Evolutionary conservation across 2,329 filamentous ascomycete species (phyloP).

Genomic region (Fusarium sp.): DNA sequence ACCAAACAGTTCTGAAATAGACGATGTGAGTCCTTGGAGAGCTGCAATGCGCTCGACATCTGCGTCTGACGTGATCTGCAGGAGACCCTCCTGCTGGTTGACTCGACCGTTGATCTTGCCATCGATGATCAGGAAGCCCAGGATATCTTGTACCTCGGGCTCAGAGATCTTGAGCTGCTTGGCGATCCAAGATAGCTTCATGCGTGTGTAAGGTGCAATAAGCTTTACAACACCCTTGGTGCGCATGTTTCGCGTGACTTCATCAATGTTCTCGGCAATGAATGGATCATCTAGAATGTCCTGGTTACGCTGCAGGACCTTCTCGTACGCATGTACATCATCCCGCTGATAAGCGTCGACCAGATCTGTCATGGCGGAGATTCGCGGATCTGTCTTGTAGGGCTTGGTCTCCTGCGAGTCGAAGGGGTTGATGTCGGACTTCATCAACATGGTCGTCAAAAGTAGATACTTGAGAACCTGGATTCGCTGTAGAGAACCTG

Average conservation of each 20-base stretch:
- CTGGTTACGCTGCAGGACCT: constrained; percentile 85
- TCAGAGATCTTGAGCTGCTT: constrained; percentile 87
- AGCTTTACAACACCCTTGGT: constrained; percentile 95
- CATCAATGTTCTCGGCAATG: constrained; percentile 98
- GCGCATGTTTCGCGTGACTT: constrained; percentile 97
- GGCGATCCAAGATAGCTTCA: constrained; percentile 89
- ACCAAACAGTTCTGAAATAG: constrained; percentile 75
- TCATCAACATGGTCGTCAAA: constrained; percentile 97
- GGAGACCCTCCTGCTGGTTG: constrained; percentile 85
- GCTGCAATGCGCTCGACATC: constrained; percentile 81
- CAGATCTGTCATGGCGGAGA: constrained; percentile 95
- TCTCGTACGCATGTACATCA: constrained; percentile 92
- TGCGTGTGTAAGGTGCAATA: constrained; percentile 93
- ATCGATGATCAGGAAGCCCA: constrained; percentile 94
- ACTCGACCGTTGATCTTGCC: constrained; percentile 88
- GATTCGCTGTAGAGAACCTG: constrained; percentile 93
- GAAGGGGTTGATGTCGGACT: constrained; percentile 98
- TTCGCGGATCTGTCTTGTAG: constrained; percentile 94
- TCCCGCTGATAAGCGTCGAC: constrained; percentile 97
- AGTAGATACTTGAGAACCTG: constrained; percentile 98
- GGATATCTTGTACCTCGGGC: constrained; percentile 90
- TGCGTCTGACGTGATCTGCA: constrained; percentile 80
- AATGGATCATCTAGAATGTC: constrained; percentile 93
- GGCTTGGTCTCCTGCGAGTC: constrained; percentile 99
- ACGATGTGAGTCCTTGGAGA: constrained; percentile 77